phyloP scores from a whole-genome alignment of 345 rosid genomes.

The Turritis glabra region DNA sequence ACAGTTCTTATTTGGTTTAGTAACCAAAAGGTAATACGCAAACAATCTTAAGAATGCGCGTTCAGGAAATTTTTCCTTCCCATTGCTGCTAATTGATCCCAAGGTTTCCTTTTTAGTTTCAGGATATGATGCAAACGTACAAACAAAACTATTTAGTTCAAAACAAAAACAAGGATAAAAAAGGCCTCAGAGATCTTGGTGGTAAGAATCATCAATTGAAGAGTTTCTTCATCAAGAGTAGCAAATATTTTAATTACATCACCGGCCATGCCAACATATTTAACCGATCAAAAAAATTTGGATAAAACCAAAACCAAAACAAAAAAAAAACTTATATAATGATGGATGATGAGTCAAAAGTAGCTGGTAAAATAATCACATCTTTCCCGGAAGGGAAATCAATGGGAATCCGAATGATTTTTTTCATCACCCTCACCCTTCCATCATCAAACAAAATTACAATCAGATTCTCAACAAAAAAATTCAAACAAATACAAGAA shows the following conservation, averaged over 20 bases:
- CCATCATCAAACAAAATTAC: not conserved
- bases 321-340: not conserved
- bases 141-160: not conserved
- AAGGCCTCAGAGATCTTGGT: slow-evolving; percentile 46
- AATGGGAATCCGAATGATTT: slow-evolving; percentile 43
- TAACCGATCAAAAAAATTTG: too few species aligned
- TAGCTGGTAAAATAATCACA: slow-evolving; percentile 36
- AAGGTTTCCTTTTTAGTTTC: too few species aligned
- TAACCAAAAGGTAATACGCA: too few species aligned
- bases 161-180: not conserved
- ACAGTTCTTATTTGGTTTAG: too few species aligned
- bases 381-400: not conserved
- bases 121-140: too few species aligned
- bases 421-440: slow-evolving; percentile 41
- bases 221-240: slow-evolving; percentile 38
- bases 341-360: slow-evolving; percentile 37
- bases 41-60: too few species aligned
- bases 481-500: too few species aligned
- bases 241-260: slow-evolving; percentile 39
- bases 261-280: too few species aligned
- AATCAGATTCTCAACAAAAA: not conserved
- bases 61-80: too few species aligned
- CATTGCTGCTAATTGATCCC: too few species aligned
- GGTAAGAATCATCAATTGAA: slow-evolving; percentile 37
- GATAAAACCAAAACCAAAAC: too few species aligned